Conservation (phyloP, 306 rosid species). For the Citrullus colocynthis region DNA sequence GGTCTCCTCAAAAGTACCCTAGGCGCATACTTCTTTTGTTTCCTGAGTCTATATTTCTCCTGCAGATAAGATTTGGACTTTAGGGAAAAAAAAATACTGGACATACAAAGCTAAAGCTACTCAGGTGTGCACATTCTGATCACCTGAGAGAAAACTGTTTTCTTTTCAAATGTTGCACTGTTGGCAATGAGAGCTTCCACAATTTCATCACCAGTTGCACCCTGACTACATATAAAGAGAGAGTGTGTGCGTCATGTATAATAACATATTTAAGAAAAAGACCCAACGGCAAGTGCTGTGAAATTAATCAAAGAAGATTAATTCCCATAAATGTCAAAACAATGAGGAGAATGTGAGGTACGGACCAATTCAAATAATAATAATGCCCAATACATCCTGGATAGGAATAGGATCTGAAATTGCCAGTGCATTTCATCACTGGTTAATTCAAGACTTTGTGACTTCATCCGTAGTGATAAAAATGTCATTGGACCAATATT, state of each 20-base stretch:
- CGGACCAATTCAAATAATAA: not conserved
- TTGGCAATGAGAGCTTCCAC: constrained; percentile 88
- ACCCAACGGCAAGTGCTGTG: not conserved
- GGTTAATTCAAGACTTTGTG: not conserved
- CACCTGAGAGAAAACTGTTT: constrained; percentile 92
- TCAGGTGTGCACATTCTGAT: constrained; percentile 3
- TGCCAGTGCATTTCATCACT: not conserved
- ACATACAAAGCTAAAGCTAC: constrained; percentile 6
- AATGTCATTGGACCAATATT: not conserved
- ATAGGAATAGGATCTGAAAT: not conserved
- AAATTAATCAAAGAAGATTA: not conserved
- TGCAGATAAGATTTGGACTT: constrained; percentile 19
- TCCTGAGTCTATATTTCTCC: constrained; percentile 89
- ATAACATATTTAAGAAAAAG: not conserved
- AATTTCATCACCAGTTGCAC: constrained; percentile 78
- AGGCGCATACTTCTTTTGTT: constrained; percentile 95
- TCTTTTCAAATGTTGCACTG: constrained; percentile 80
- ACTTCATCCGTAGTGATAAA: not conserved
- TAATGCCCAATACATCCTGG: not conserved
- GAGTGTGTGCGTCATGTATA: not conserved
- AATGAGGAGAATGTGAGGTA: not conserved
- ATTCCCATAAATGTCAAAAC: not conserved
- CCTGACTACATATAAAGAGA: constrained; percentile 45
- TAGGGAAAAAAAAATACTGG: not conserved
- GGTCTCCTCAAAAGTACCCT: constrained; percentile 80